These are phyloP conservation scores for Leccinum truebloodii DNA, from an alignment of 768 basidiomycete genomes.

Conservation along the genomic window DNA sequence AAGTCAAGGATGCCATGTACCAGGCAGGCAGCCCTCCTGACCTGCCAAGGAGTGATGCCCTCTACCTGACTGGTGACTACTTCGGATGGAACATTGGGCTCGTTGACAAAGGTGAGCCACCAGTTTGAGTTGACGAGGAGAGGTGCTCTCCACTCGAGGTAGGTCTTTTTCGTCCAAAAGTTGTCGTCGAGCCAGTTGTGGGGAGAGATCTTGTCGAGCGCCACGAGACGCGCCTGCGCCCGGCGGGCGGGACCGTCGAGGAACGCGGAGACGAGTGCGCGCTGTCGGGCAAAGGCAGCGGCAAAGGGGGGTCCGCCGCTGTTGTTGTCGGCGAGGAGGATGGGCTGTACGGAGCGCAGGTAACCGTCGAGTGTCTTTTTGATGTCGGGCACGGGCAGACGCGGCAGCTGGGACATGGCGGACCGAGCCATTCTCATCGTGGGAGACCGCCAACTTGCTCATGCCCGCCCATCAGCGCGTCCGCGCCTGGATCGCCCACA, in stretches of 20 bases:
- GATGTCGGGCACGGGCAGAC: conserved; percentile 83
- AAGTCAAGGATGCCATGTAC: conserved; percentile 67
- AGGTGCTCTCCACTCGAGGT: conserved; percentile 85
- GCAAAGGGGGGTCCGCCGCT: conserved; percentile 52
- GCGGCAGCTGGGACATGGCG: conserved; percentile 45
- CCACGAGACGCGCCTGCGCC: conserved; percentile 41
- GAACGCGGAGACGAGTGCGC: conserved; percentile 20
- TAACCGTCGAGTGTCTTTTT: conserved; percentile 75
- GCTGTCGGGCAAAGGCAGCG: conserved; percentile 23
- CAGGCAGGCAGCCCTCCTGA: conserved; percentile 83
- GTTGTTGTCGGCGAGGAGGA: conserved; percentile 73
- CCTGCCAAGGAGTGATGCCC: conserved; percentile 77
- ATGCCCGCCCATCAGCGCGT: conserved; percentile 37
- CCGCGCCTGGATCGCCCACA: conserved; percentile 50
- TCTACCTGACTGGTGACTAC: conserved; percentile 28
- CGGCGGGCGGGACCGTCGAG: conserved; percentile 10
- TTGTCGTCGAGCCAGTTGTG: conserved; percentile 95
- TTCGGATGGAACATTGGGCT: conserved; percentile 55
- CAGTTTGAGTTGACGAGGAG: conserved; percentile 91
- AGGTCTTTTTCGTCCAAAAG: conserved; percentile 86
- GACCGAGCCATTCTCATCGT: conserved; percentile 18
- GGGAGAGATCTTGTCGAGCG: conserved; percentile 79
- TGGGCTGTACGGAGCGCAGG: conserved; percentile 72
- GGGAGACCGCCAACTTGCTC: background rate
- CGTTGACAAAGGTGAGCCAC: conserved; percentile 89